These are phyloP conservation scores for Sporisorium sorghi DNA, from an alignment of 1,284 basidiomycete species.

Conservation along the genomic window DNA sequence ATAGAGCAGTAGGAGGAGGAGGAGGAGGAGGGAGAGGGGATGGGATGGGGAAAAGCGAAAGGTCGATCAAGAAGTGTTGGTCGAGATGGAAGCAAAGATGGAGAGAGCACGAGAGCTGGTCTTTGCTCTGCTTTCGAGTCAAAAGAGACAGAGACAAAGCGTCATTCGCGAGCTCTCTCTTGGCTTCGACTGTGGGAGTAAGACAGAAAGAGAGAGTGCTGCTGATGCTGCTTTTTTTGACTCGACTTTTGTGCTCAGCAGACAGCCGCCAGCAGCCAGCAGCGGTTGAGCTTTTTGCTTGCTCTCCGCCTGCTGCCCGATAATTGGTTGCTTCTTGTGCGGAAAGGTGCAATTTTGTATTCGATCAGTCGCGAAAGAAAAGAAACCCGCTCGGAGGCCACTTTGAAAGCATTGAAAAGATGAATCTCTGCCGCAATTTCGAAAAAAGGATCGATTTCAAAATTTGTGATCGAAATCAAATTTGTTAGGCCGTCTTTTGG, in stretches of 20 bases:
- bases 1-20: background rate
- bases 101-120: no score
- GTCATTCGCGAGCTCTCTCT: background rate
- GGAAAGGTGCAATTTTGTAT: background rate
- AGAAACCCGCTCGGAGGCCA: no score
- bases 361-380: background rate
- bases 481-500: background rate
- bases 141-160: background rate
- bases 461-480: background rate
- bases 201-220: no score
- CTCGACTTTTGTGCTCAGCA: slow-evolving; percentile 1
- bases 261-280: background rate
- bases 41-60: background rate
- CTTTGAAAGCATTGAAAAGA: background rate
- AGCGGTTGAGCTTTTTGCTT: background rate
- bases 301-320: background rate
- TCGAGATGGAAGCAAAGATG: background rate
- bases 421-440: background rate
- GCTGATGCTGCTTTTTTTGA: no score
- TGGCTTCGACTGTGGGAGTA: background rate
- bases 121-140: no score
- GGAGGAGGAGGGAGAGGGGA: background rate
- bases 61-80: background rate
- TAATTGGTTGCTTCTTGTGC: background rate
- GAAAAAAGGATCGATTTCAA: no score